Evolutionary conservation across 768 basidiomycete genomes (phyloP), one percentile per base, ranked within the genome.

Genomic region (Neoboletus subvelutipes): DNA sequence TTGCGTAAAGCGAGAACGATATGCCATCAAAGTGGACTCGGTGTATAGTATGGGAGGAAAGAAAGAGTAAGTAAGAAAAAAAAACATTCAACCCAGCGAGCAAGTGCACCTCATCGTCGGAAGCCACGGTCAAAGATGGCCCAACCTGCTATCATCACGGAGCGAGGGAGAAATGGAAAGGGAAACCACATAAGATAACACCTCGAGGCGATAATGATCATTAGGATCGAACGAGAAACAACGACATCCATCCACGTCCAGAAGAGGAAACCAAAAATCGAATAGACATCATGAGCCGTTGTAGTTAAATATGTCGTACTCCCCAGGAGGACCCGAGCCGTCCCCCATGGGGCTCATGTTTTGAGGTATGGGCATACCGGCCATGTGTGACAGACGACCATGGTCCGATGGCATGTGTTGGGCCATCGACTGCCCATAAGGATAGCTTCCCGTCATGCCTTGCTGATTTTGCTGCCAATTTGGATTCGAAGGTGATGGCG

Each of bases 221-320:
- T 55, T 40, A 57, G 63, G 62, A 46, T 54, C 55, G 40, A 57
- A 55, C 42, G 45, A 64, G 51, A 54, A 52, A 65, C 53, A 57
- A 50, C 54, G 53, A 62, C 48, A 56, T 50, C 52, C 50, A 66
- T 62, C 63, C 64, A 49, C 46, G 42, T 60, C 61, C 61, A 54
- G 45, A 24, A 54, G 49, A 53, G 55, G 51, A 58, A 58, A 56
- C 46, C 46, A 26, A 41, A 28, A 50, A 64, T 65, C 50, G 55
- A 39, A 50, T 26, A 56, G 54, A 51, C 48, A 57, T 67, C 68
- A 74, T 75, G 71, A 77, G 54, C 75, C 74, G 62, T 72, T 76
- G 81, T 85, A 86, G 66, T 81, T 83, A 68, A 85, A 83, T 59
- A 83, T 71, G 59, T 84, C 83, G 62, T 82, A 80, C 54, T 85